Evolutionary conservation across 148 eudicot genomes (phyloP), one percentile per base, ranked within the genome.

Genomic region (Vaccinium corymbosum): DNA sequence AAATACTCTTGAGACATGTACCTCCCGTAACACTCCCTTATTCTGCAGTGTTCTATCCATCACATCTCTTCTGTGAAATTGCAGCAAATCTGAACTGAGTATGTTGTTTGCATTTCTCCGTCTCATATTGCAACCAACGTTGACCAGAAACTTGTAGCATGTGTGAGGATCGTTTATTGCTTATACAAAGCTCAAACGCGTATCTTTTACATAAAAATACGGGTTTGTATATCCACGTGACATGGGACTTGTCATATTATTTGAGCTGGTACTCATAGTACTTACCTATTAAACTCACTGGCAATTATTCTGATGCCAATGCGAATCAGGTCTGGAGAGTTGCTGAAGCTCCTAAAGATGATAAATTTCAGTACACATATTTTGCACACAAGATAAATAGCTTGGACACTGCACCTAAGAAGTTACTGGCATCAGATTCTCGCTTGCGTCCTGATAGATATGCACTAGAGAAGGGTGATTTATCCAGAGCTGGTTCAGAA

Each of bases 361-460:
- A 94, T 87, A 93, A 89, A 89, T 93, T 87, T 86, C 97, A 94
- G 85, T 94, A 87, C 85, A 94, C 98, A 46, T 66, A 93, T 79
- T 94, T 93, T 87, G 96, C 98, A 55, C 98, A 93, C 87, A 94
- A 94, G 86, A 72, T 94, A 35, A 94, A 94, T 85, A 94, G 97
- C 86, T 93, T 93, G 70, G 94, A 92, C 74, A 94, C 95, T 81
- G 97, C 97, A 20, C 98, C 97, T 9, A 93, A 91, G 89, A 93
- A 93, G 77, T 87, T 94, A 81, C 83, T 94, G 86, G 89, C 93
- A 22, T 94, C 98, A 35, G 98, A 94, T 90, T 93, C 98, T 71
- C 98, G 98, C 74, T 85, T 94, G 83, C 93, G 98, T 29, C 97
- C 98, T 10, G 98, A 94, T 86, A 87, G 98, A 86, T 89, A 85